Evolutionary conservation across 176 grass and related monocot species (phyloP).

Genomic region (Eleusine coracana): DNA sequence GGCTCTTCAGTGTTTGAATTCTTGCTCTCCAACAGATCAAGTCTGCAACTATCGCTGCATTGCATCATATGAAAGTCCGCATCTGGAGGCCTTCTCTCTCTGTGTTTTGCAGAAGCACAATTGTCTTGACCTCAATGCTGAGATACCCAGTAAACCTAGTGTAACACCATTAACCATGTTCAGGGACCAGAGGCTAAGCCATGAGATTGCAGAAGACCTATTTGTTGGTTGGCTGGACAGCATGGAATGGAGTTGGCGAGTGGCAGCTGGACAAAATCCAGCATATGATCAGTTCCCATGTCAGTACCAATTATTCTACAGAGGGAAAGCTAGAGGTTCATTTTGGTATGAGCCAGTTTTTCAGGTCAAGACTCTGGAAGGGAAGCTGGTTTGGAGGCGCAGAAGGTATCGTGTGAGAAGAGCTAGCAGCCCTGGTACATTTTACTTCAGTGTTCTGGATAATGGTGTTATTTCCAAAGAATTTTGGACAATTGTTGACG

Average conservation of each 20-base stretch:
- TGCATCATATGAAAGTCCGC: constrained; percentile 79
- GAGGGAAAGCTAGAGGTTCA: constrained; percentile 85
- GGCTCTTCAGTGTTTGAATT: constrained; percentile 89
- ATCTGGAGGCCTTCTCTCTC: constrained; percentile 83
- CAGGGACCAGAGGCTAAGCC: constrained; percentile 67
- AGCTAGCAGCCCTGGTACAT: constrained; percentile 78
- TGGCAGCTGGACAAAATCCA: constrained; percentile 87
- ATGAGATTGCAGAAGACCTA: constrained; percentile 87
- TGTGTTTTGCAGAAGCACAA: constrained; percentile 99
- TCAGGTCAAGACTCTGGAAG: constrained; percentile 86
- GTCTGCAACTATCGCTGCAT: constrained; percentile 95
- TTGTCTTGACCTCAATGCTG: constrained; percentile 85
- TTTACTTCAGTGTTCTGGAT: constrained; percentile 92
- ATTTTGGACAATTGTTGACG: constrained; percentile 90
- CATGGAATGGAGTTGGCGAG: constrained; percentile 90
- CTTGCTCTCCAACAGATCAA: constrained; percentile 84
- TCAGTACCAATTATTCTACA: constrained; percentile 91
- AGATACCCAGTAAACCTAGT: constrained; percentile 69
- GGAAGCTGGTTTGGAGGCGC: constrained; percentile 76
- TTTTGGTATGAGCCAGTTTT: constrained; percentile 97
- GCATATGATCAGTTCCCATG: constrained; percentile 97
- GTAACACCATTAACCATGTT: constrained; percentile 65
- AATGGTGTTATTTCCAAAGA: constrained; percentile 94
- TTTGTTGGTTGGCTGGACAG: constrained; percentile 86
- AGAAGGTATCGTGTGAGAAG: constrained; percentile 75